Conservation (phyloP, 805 yeast genomes). For the Nakazawaea sp. region DNA sequence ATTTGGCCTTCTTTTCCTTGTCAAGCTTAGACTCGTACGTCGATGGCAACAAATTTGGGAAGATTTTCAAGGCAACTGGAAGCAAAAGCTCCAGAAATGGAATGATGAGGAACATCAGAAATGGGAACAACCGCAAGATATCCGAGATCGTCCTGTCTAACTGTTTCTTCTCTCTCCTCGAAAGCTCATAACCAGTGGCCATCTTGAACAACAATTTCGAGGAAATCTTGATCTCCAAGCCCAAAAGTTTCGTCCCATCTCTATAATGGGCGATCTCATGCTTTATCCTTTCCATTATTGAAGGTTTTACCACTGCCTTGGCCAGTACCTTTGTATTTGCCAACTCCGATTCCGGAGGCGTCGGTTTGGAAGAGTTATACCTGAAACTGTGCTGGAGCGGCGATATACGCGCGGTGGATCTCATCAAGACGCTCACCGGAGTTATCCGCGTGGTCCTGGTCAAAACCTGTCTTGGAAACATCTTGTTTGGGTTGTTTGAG, state of each 20-base stretch:
- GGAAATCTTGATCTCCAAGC: conserved; percentile 80
- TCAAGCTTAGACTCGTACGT: conserved; percentile 69
- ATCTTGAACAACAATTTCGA: conserved; percentile 73
- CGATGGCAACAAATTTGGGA: conserved; percentile 90
- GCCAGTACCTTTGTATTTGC: neutral
- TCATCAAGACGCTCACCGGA: too few relatives aligned
- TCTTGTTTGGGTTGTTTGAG: too few relatives aligned
- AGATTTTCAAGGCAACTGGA: conserved; percentile 81
- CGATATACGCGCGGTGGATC: neutral
- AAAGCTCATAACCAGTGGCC: conserved; percentile 84
- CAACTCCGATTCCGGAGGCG: neutral
- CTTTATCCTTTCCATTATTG: conserved; percentile 80
- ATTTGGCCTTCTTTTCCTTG: conserved; percentile 45
- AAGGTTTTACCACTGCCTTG: conserved; percentile 28
- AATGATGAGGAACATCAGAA: conserved; percentile 78
- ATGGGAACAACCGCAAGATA: conserved; percentile 82
- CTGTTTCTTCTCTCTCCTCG: conserved; percentile 86
- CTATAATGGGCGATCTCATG: conserved; percentile 88
- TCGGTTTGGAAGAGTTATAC: conserved; percentile 1
- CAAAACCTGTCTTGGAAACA: too few relatives aligned
- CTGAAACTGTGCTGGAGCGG: neutral
- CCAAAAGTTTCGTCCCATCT: conserved; percentile 90
- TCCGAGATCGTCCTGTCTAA: conserved; percentile 82
- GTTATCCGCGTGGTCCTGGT: too few relatives aligned
- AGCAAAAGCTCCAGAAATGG: conserved; percentile 94